Percentiles rank a stretch among this genome's conserved stretches.
Evolutionary conservation across 495 filamentous ascomycete species (phyloP).

Genomic region (Penicillium bialowiezense): DNA sequence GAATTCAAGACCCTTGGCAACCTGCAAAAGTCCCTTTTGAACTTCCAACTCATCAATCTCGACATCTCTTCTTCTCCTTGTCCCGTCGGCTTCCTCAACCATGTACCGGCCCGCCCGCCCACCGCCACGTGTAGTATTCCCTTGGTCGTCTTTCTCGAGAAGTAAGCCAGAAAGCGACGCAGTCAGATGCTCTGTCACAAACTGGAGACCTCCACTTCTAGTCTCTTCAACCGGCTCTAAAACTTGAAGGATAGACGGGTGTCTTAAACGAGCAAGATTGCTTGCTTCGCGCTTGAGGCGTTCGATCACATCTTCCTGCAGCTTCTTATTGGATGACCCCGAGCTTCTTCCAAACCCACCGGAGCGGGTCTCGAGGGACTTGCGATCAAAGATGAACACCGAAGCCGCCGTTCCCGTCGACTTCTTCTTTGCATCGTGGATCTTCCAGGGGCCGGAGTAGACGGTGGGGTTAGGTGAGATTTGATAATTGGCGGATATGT

Average conservation of each 20-base stretch:
- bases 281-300: conserved; percentile 87
- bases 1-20: conserved; percentile 93
- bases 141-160: conserved; percentile 88
- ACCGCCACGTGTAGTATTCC: conserved; percentile 54
- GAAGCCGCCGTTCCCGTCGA: conserved; percentile 82
- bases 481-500: conserved; percentile 88
- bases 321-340: conserved; percentile 67
- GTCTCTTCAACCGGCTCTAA: conserved; percentile 95
- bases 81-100: conserved; percentile 74
- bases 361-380: conserved; percentile 70
- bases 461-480: conserved; percentile 66
- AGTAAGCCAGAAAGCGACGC: conserved; percentile 80
- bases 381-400: conserved; percentile 92
- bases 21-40: conserved; percentile 89
- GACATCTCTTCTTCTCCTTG: conserved; percentile 70
- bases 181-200: conserved; percentile 88
- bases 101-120: conserved; percentile 76
- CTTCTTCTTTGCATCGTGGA: conserved; percentile 96
- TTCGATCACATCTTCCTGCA: conserved; percentile 85
- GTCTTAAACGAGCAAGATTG: conserved; percentile 78
- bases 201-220: conserved; percentile 85
- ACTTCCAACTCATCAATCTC: conserved; percentile 98
- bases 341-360: conserved; percentile 57
- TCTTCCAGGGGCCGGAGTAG: conserved; percentile 89
- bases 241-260: conserved; percentile 89